Evolutionary conservation across 768 basidiomycete genomes (phyloP), one percentile per base, ranked within the genome.

Genomic region (Calocybe indica): DNA sequence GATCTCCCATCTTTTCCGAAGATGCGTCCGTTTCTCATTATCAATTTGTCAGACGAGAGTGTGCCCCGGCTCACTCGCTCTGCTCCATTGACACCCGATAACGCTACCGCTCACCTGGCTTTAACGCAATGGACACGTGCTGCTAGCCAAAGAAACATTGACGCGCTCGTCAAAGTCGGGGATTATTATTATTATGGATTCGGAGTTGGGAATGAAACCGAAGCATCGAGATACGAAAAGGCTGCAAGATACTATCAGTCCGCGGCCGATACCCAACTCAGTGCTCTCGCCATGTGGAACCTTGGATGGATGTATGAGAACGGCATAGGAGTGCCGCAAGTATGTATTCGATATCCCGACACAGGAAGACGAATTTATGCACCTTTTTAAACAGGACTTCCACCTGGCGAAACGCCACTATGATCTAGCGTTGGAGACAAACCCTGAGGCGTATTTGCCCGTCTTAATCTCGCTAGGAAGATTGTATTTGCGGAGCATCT

Each of bases 291-390:
- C 1, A 91, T 96, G 84, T 97, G 92, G 92, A 96, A 97, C 59
- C 69, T 98, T 8, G 96, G 95, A 1, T 97, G 91, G 90, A 98
- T 98, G 96, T 98, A 97, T 63, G 95, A 98, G 68, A 91, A 92
- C 56, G 96, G 96, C 0, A 63, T 89, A 14, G 96, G 96, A 2
- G 90, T 98, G 0, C 82, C 88, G 22, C 86, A 88, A 75, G 91
- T 89, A 52, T 52, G 40, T 30, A 5, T 39, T 30, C 13, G 34
- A 43, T 38, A 15, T n/a, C 29, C 10, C 31, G 7, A 37, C 2
- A 37, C 15, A 38, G 7, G 32, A 32, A 9, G 31, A 9, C 36
- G 11, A 30, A 29, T 47, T 29, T 57, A 40, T 33, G 45, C 6
- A 11, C 31, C 39, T 37, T 29, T 40, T 31, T 44, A 13, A 7